Conservation (phyloP, 2,329 filamentous ascomycete species). For the Colletotrichum navitas region DNA sequence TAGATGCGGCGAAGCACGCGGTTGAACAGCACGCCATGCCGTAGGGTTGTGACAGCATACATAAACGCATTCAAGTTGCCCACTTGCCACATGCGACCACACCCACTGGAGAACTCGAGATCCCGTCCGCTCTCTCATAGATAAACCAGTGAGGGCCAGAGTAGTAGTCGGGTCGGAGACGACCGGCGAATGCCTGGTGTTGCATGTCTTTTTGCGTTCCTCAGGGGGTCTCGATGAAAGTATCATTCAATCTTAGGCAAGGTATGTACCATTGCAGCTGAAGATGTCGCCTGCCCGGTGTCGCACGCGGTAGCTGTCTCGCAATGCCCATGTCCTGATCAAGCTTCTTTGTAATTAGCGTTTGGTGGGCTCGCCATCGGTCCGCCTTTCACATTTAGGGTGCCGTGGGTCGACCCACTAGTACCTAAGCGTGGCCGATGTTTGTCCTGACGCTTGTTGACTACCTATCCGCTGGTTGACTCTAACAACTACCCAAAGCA, state of each 20-base stretch:
- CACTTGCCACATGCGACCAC: constrained; percentile 29
- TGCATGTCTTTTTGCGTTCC: constrained; percentile 25
- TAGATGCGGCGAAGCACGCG: background rate
- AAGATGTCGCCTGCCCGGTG: background rate
- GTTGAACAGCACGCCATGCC: background rate
- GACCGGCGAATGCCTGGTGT: constrained; percentile 40
- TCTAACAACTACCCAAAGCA: background rate
- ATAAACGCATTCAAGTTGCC: background rate
- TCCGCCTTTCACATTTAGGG: background rate
- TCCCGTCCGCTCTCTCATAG: constrained; percentile 42
- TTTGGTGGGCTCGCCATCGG: background rate
- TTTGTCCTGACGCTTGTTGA: background rate
- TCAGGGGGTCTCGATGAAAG: background rate
- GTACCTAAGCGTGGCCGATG: background rate
- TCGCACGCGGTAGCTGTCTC: constrained; percentile 2
- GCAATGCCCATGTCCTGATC: constrained; percentile 1
- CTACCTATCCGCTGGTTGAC: background rate
- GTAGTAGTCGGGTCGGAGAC: constrained; percentile 41
- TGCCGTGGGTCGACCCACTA: background rate
- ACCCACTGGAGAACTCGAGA: constrained; percentile 40
- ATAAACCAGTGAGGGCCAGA: constrained; percentile 41
- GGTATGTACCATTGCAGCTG: background rate
- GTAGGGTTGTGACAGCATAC: background rate
- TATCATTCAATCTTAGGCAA: background rate
- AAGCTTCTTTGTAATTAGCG: background rate